Base-by-base conservation (phyloP, 177 flowering plant genomes). In the Vitis hybrid region DNA sequence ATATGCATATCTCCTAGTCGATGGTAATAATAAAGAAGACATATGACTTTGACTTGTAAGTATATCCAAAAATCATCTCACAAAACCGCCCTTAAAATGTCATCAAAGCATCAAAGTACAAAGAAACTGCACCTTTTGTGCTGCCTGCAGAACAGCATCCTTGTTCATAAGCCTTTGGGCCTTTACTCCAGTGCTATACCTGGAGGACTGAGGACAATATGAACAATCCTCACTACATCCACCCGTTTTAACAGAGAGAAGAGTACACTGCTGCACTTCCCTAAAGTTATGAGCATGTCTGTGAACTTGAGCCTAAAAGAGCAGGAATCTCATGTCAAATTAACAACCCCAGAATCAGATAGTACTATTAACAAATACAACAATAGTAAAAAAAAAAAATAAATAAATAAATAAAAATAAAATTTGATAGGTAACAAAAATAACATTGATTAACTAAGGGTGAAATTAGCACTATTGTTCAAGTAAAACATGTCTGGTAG, bases 171-270 rank as follows among this genome's bases (percentile, higher is more conserved):
- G 91, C 84, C 78, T 94, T 52, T 96, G 95, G 26, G 89, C 85
- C 74, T 95, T 95, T 52, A 95, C 49, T 51, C 98, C 99, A 61
- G 99, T 96, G 72, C 79, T 67, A 63, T 96, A 93, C 75, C 97
- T 83, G 14, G 98, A 93, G 4, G 97, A 96, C 59, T 96, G 99
- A 66, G 99, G 99, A 73, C 99, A 96, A 73, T 96, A 96, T 0
- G 98, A 90, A 79, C 99, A 96, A 82, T 96, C 99, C 80, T 96
- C 99, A 79, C 97, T 90, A 68, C 99, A 96, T 5, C 99, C 99
- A 74, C 99, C 99, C 1, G 99, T 96, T 81, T 96, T 96, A 57
- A 96, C 80, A 9, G 99, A 96, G 18, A 96, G 88, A 58, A 96
- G 90, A 19, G 99, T 96, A 76, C 99, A 96, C 78, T 96, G 99